Percentiles rank a stretch among this genome's conserved stretches.
phyloP scores from a whole-genome alignment of 2,329 filamentous ascomycete species.

The Trichoderma semiorbis region DNA sequence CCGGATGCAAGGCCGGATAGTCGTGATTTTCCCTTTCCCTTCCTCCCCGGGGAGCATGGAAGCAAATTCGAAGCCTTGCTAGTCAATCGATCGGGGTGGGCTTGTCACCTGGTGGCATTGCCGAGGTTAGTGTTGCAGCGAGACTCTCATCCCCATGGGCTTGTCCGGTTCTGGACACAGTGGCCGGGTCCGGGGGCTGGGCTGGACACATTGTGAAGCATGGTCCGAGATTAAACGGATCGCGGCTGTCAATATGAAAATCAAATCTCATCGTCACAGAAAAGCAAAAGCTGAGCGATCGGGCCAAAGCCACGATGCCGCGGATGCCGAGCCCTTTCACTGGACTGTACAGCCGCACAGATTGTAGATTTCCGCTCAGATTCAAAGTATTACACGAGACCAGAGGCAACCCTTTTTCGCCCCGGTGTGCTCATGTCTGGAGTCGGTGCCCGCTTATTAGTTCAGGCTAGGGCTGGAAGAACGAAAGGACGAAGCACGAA shows the following conservation, averaged over 20 bases:
- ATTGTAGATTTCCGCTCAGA: background rate
- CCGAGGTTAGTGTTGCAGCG: background rate
- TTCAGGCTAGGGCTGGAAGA: background rate
- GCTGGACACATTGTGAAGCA: background rate
- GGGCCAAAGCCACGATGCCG: background rate
- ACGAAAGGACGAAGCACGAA: background rate
- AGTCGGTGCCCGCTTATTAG: background rate
- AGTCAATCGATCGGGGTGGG: background rate
- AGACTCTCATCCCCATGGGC: background rate
- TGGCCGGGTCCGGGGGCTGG: background rate
- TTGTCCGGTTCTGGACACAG: background rate
- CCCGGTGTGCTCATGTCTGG: background rate
- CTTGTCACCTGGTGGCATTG: background rate
- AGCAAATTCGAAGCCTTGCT: constrained; percentile 7
- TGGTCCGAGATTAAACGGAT: constrained; percentile 12
- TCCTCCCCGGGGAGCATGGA: background rate
- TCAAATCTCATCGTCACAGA: constrained; percentile 5
- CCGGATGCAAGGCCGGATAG: background rate
- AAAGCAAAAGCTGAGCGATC: background rate
- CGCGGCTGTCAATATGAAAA: background rate
- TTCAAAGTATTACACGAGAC: background rate
- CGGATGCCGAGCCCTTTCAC: background rate
- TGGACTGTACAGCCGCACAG: background rate
- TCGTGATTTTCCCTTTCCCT: background rate
- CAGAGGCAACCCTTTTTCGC: background rate